Evolutionary conservation across 1,139 yeast species (phyloP).

Genomic region (Pneumocystis wakefieldiae): DNA sequence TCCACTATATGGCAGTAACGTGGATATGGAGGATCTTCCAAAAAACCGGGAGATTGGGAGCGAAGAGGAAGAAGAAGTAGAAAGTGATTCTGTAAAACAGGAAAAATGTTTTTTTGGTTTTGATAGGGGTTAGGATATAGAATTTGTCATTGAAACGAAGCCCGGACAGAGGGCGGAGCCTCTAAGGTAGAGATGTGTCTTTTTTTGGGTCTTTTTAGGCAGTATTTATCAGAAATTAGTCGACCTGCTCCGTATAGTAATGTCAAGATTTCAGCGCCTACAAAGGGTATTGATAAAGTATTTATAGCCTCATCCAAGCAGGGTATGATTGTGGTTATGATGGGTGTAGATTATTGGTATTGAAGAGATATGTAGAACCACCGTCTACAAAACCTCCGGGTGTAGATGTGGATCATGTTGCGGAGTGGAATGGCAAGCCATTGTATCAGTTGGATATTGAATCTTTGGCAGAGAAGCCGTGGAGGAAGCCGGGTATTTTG

Average conservation of each 20-base stretch:
- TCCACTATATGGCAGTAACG: neutral
- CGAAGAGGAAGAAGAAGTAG: constrained; percentile 19
- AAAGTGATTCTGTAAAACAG: constrained; percentile 17
- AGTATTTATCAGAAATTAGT: constrained; percentile 15
- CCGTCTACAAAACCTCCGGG: constrained; percentile 26
- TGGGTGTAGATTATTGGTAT: constrained; percentile 22
- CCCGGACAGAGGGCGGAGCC: constrained; percentile 25
- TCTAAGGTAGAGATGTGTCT: constrained; percentile 20
- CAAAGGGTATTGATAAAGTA: neutral
- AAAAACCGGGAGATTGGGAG: constrained; percentile 2
- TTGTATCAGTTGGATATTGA: constrained; percentile 72
- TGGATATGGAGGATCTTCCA: neutral
- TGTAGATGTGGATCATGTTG: constrained; percentile 67
- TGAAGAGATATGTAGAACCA: constrained; percentile 23
- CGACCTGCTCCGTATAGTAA: constrained; percentile 2
- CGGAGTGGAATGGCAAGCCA: constrained; percentile 68
- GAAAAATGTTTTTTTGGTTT: constrained; percentile 3
- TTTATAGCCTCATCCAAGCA: neutral
- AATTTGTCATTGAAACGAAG: constrained; percentile 43
- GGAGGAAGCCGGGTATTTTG: constrained; percentile 59
- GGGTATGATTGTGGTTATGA: constrained; percentile 1
- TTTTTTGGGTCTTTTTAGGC: constrained; percentile 11
- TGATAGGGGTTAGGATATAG: constrained; percentile 35
- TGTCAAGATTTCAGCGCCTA: neutral
- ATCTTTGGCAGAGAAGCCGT: constrained; percentile 79